Base-by-base conservation (phyloP, 192 early-diverging fungal species). In the Chytriomyces confervae region DNA sequence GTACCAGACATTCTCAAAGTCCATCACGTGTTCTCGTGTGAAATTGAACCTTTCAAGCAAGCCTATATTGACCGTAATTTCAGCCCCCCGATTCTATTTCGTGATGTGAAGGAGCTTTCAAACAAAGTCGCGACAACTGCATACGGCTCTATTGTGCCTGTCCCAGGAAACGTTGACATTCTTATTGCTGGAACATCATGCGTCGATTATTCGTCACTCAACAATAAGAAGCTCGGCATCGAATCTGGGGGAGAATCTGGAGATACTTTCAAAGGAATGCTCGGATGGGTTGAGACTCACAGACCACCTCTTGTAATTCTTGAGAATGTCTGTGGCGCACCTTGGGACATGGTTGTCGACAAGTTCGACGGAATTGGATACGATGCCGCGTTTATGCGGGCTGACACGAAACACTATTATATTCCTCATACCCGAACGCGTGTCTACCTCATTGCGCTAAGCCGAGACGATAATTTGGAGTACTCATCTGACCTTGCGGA, bases 1-100 rank as follows among this genome's bases (percentile, higher is more conserved):
- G 61, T 79, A 51, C 43, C 61, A 6, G 66, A 81, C 27, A 75
- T 71, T 7, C 63, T 76, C 1, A 49, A 50, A 51, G 65, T 86
- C 29, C 76, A 86, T 47, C 83, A 84, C 73, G 85, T 86, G 5
- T 86, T 86, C 77, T 77, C 73, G 36, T 86, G 85, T 65, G 85
- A 86, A 63, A 86, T 86, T 62, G 85, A 86, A 51, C 83, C 85
- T 5, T 86, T 84, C 75, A 86, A 86, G 77, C 85, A 86, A 70
- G 85, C 85, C 13, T 86, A 86, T 62, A 86, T 86, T 69, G 85
- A 86, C 72, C 62, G 85, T 11, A 86, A 86, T 77, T 86, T 86
- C 67, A 53, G 51, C 1, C 85, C 85, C 13, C 85, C 85, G 18
- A 62, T 86, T 16, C 64, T 86, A n/a, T 86, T 86, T 72, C 75